These are phyloP conservation scores for Coemansia pectinata DNA, from an alignment of 192 early-diverging fungal species.

Conservation along the genomic window DNA sequence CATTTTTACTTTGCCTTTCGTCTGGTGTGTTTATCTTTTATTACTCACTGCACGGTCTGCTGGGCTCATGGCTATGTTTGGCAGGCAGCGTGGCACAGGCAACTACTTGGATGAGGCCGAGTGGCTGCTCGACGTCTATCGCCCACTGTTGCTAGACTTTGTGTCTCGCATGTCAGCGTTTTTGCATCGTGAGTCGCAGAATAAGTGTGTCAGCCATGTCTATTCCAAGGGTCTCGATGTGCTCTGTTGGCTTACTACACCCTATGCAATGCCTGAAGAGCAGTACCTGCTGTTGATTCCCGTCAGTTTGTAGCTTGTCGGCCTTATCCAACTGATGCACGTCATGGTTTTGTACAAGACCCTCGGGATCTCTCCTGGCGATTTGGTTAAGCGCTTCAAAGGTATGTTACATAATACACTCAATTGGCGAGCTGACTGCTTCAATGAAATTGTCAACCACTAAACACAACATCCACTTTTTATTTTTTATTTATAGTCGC, in stretches of 20 bases:
- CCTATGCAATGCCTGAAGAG: constrained; percentile 66
- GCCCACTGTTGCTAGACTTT: constrained; percentile 68
- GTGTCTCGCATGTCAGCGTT: constrained; percentile 72
- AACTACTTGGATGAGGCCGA: constrained; percentile 83
- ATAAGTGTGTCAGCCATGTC: constrained; percentile 55
- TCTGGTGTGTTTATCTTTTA: no score
- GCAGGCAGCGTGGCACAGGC: constrained; percentile 88
- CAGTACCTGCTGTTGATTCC: constrained; percentile 71
- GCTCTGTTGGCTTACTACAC: constrained; percentile 74
- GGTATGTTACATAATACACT: constrained; percentile 16
- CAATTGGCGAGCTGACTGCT: not conserved
- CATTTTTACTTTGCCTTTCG: no score
- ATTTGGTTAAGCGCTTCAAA: constrained; percentile 27
- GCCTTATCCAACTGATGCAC: constrained; percentile 85
- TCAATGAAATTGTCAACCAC: not conserved
- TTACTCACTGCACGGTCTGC: no score
- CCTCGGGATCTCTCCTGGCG: constrained; percentile 58
- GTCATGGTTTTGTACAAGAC: constrained; percentile 70
- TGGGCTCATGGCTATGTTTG: constrained; percentile 83
- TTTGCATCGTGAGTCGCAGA: constrained; percentile 58
- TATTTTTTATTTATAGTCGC: constrained; percentile 20
- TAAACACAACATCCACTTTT: not conserved
- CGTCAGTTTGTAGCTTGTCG: constrained; percentile 79
- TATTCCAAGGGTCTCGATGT: constrained; percentile 75
- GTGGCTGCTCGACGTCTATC: constrained; percentile 71